Evolutionary conservation across 352 stramenopile species (phyloP), one percentile per base, ranked within the genome.

Genomic region (Globisporangium emineosum): DNA sequence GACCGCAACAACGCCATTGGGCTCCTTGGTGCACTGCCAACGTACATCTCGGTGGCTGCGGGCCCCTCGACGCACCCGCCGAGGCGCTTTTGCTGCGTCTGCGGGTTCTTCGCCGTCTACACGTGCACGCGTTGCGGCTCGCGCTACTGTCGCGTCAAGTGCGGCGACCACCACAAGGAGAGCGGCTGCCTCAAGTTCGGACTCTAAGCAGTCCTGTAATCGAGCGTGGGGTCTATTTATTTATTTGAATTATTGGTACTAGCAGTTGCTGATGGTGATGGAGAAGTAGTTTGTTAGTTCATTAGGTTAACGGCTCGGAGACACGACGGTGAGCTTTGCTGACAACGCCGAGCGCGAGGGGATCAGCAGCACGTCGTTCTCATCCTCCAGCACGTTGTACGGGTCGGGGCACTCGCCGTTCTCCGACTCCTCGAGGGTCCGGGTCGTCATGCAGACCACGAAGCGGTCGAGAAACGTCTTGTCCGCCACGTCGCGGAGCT

Each of bases 171-270:
- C 35, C 89, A 97, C 66, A 94, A 96, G 66, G 88, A 97, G 66
- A 96, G 83, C 55, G 79, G 90, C 25, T 97, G 90, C 62, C 77
- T 97, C 56, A 97, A 97, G 72, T 97, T 97, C 56, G 83, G 84
- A 0, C 61, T 91, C 23, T 91, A 66, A 47, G 37, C 35, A n/a
- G 37, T 45, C 1, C 37, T 21, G 42, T 13, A 25, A 56, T 47
- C 40, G 8, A 47, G 40, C 40, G 40, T 9, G 40, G 40, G 40
- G 21, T 56, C 45, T 54, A 49, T 49, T 49, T 45, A 55, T 56
- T 33, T 35, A n/a, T 12, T 35, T 55, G 17, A 19, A 21, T 35
- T 55, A 23, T 33, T 47, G 40, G 17, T 47, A 47, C 15, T n/a
- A 21, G 15, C 15, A 47, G 40, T 47, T 47, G 17, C 40, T 47